phyloP scores from a whole-genome alignment of 2,329 filamentous ascomycete species.

The Fusarium continuum region DNA sequence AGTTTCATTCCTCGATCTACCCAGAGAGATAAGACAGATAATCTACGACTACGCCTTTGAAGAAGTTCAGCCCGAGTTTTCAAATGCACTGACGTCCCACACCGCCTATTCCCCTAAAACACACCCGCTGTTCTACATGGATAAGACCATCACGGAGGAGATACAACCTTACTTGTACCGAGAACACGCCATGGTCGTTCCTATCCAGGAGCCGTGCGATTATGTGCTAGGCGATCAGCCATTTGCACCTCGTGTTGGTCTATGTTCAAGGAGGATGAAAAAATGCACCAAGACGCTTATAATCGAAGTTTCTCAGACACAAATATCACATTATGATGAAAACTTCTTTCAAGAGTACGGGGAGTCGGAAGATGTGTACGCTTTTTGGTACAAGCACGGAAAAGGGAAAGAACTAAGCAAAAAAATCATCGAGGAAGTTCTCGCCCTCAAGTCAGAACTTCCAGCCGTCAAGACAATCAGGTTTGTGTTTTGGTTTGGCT shows the following conservation, averaged over 20 bases:
- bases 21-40: not conserved
- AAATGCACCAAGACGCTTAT: not conserved
- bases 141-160: not conserved
- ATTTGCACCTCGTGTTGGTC: not conserved
- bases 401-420: not conserved
- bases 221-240: not conserved
- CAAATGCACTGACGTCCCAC: not conserved
- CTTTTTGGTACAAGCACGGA: not conserved
- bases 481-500: not conserved
- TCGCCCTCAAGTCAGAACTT: not conserved
- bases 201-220: not conserved
- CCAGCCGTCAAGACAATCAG: not conserved
- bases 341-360: not conserved
- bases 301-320: not conserved
- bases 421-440: not conserved
- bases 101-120: not conserved
- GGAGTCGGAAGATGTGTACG: not conserved
- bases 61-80: not conserved
- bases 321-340: accelerated
- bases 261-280: not conserved
- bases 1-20: not conserved
- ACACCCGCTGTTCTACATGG: not conserved
- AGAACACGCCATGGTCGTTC: not conserved
- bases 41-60: not conserved
- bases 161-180: not conserved